Evolutionary conservation across 805 yeast genomes (phyloP).

Genomic region (Candida montana): DNA sequence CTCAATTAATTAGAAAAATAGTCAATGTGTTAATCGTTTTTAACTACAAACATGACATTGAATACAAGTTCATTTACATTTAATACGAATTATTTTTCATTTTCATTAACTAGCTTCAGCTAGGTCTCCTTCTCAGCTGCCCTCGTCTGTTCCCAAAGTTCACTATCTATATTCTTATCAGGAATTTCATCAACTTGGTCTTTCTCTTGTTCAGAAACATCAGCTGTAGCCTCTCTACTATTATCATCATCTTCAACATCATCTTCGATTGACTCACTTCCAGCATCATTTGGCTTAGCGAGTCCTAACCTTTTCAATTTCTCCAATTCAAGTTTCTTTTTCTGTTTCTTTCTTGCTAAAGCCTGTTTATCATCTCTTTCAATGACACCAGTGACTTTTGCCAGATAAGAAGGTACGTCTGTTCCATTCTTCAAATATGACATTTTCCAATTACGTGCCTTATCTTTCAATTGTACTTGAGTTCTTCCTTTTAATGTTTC

Average conservation of each 20-base stretch:
- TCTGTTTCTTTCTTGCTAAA: constrained; percentile 24
- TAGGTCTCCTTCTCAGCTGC: background rate
- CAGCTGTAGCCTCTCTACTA: background rate
- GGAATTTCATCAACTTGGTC: background rate
- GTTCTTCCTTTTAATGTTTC: constrained; percentile 84
- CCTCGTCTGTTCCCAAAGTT: background rate
- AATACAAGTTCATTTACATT: too few species aligned
- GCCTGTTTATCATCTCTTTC: constrained; percentile 47
- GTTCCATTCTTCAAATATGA: constrained; percentile 69
- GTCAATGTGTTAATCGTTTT: too few species aligned
- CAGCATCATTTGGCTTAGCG: background rate
- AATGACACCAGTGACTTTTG: constrained; percentile 82
- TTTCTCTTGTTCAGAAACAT: background rate
- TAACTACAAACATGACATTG: too few species aligned
- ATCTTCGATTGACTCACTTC: background rate
- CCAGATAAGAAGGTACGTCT: constrained; percentile 74
- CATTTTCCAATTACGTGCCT: constrained; percentile 94
- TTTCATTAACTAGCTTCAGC: too few species aligned
- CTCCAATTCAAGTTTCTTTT: constrained; percentile 11
- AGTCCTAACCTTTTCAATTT: background rate
- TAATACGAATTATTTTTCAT: too few species aligned
- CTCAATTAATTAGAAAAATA: too few species aligned
- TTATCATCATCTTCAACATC: background rate
- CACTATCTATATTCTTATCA: background rate
- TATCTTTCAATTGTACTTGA: constrained; percentile 91